Percentiles rank a stretch among this genome's conserved stretches.
Conservation (phyloP, 495 filamentous ascomycete genomes). For the Lasiosphaeria hispida region DNA sequence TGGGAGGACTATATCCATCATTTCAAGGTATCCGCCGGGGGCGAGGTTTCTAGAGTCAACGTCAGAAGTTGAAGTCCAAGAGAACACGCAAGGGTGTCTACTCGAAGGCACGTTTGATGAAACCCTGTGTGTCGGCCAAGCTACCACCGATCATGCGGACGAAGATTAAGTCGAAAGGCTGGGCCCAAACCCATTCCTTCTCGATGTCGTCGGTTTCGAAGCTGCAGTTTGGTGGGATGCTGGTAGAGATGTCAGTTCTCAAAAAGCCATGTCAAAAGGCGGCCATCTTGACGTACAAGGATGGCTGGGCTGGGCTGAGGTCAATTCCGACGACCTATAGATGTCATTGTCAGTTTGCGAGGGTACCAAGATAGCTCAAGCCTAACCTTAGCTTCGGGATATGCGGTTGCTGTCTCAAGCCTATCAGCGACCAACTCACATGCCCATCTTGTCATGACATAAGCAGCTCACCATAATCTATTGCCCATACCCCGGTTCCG, state of each 20-base stretch:
- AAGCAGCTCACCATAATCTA: slow-evolving; percentile 13
- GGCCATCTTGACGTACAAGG: slow-evolving; percentile 24
- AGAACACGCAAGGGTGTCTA: neutral
- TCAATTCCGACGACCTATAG: slow-evolving; percentile 36
- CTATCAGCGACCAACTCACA: neutral
- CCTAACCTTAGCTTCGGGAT: slow-evolving; percentile 9
- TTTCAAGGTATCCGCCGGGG: slow-evolving; percentile 40
- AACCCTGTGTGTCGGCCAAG: slow-evolving; percentile 38
- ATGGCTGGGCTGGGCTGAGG: slow-evolving; percentile 45
- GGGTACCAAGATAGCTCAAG: neutral
- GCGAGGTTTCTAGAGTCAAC: slow-evolving; percentile 20
- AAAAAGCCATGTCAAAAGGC: neutral
- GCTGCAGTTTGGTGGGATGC: slow-evolving; percentile 45
- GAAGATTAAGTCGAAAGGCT: slow-evolving; percentile 49
- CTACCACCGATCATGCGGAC: slow-evolving; percentile 37
- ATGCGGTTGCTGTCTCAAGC: slow-evolving; percentile 2
- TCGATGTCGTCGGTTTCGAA: slow-evolving; percentile 50
- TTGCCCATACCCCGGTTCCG: slow-evolving; percentile 15
- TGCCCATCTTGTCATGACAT: neutral
- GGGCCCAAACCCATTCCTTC: slow-evolving; percentile 41
- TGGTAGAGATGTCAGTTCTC: neutral
- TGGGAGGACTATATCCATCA: slow-evolving; percentile 19
- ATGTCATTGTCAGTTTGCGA: neutral
- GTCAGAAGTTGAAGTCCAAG: too few relatives aligned
- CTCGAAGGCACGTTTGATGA: slow-evolving; percentile 37